Percentiles rank a stretch among this genome's conserved stretches.
phyloP scores from a whole-genome alignment of 164 flowering plant species.

The Tinospora cordifolia region DNA sequence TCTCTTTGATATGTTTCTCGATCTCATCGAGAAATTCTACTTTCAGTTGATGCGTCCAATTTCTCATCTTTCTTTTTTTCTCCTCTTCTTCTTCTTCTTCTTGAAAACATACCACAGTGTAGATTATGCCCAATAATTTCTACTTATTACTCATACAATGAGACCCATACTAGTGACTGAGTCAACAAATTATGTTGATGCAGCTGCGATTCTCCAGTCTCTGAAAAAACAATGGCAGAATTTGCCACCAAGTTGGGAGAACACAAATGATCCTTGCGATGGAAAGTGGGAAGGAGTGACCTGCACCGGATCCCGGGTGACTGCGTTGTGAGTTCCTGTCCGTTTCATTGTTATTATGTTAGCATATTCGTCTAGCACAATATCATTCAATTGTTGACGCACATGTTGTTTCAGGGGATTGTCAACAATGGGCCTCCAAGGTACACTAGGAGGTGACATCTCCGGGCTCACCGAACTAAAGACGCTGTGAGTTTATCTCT shows the following conservation, averaged over 20 bases:
- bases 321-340: slow-evolving; percentile 47
- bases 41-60: too few relatives aligned
- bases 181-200: slow-evolving; percentile 11
- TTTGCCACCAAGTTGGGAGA: slow-evolving; percentile 75
- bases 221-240: slow-evolving; percentile 52
- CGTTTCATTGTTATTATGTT: background rate
- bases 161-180: too few relatives aligned
- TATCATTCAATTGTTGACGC: too few relatives aligned
- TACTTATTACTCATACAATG: too few relatives aligned
- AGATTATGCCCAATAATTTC: too few relatives aligned
- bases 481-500: slow-evolving; percentile 53
- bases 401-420: slow-evolving; percentile 60
- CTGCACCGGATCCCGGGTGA: slow-evolving; percentile 61
- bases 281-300: slow-evolving; percentile 73
- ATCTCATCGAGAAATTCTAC: too few relatives aligned
- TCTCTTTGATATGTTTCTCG: too few relatives aligned
- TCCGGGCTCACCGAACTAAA: slow-evolving; percentile 60
- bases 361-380: background rate
- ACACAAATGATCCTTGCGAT: slow-evolving; percentile 70
- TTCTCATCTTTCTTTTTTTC: too few relatives aligned
- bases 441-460: slow-evolving; percentile 63
- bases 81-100: too few relatives aligned
- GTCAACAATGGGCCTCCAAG: slow-evolving; percentile 68
- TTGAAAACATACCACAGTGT: too few relatives aligned
- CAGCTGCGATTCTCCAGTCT: slow-evolving; percentile 50